phyloP scores from a whole-genome alignment of 345 rosid genomes.

The Turritis glabra region DNA sequence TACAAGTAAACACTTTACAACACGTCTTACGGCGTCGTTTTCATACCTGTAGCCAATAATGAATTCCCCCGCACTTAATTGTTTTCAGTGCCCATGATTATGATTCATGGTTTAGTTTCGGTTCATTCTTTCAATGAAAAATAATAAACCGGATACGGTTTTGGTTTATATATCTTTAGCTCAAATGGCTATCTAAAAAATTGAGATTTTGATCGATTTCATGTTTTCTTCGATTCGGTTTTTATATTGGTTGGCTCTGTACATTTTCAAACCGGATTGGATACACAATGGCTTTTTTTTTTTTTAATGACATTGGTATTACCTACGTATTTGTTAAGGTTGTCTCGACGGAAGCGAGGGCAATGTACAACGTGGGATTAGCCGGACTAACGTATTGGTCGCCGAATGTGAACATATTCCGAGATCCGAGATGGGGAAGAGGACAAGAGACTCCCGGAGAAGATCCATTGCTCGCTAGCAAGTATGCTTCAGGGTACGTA shows the following conservation, averaged over 20 bases:
- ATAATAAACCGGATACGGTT: background rate
- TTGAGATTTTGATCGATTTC: background rate
- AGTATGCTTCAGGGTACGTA: conserved; percentile 70
- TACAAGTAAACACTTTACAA: conserved; percentile 29
- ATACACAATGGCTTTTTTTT: background rate
- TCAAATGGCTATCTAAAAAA: too few species aligned
- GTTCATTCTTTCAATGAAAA: background rate
- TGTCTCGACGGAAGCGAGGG: conserved; percentile 95
- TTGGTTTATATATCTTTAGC: too few species aligned
- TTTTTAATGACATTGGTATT: background rate
- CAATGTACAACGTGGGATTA: conserved; percentile 91
- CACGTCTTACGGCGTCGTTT: conserved; percentile 18
- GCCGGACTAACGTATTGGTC: conserved; percentile 96
- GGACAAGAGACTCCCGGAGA: conserved; percentile 98
- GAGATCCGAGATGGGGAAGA: conserved; percentile 99
- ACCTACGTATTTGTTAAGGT: conserved; percentile 42
- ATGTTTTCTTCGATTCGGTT: too few species aligned
- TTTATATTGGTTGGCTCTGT: background rate
- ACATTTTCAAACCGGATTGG: background rate
- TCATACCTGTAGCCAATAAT: background rate
- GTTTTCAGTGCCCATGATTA: conserved; percentile 10
- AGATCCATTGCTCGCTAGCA: conserved; percentile 80
- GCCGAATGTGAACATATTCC: conserved; percentile 81
- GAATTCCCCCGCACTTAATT: background rate
- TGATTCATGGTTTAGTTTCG: background rate